Evolutionary conservation across 352 stramenopile species (phyloP).

Genomic region (Phytophthora idaei): DNA sequence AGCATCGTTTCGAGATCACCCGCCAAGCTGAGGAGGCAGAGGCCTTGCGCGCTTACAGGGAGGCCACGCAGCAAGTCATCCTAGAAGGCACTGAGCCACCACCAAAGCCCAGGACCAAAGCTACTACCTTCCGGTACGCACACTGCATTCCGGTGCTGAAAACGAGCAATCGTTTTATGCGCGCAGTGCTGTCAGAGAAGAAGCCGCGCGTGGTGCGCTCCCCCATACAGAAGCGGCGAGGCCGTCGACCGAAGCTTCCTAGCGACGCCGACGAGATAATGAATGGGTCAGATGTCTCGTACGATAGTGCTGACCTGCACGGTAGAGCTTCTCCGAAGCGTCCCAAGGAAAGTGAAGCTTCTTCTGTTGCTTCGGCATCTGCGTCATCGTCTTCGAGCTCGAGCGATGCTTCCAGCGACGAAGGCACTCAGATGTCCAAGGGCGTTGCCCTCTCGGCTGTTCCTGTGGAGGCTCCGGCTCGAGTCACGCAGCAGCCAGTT

Average conservation of each 20-base stretch:
- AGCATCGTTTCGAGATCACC: conserved; percentile 22
- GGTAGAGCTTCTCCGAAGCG: conserved; percentile 13
- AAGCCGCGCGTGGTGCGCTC: conserved; percentile 16
- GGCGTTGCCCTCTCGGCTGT: not conserved
- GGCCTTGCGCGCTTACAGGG: conserved; percentile 21
- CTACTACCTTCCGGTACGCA: conserved; percentile 31
- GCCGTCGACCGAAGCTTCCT: conserved; percentile 15
- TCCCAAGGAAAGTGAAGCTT: conserved; percentile 19
- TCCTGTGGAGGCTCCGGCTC: not conserved
- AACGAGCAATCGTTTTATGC: conserved; percentile 39
- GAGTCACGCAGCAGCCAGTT: not conserved
- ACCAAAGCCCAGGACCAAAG: conserved; percentile 27
- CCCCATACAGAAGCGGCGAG: conserved; percentile 14
- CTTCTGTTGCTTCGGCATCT: conserved; percentile 13
- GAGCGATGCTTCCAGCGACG: conserved; percentile 24
- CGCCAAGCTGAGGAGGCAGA: conserved; percentile 26
- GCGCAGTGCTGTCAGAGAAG: conserved; percentile 33
- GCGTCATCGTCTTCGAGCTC: conserved; percentile 24
- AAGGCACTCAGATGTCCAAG: conserved; percentile 18
- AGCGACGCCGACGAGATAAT: conserved; percentile 8
- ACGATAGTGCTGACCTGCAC: conserved; percentile 10
- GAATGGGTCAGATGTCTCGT: conserved; percentile 22
- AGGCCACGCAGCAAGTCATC: conserved; percentile 28
- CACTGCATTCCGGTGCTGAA: conserved; percentile 34
- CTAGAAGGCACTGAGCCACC: conserved; percentile 12